Percentiles rank a stretch among this genome's conserved stretches.
phyloP scores from a whole-genome alignment of 257 asterid genomes.

The Solanum okadae region DNA sequence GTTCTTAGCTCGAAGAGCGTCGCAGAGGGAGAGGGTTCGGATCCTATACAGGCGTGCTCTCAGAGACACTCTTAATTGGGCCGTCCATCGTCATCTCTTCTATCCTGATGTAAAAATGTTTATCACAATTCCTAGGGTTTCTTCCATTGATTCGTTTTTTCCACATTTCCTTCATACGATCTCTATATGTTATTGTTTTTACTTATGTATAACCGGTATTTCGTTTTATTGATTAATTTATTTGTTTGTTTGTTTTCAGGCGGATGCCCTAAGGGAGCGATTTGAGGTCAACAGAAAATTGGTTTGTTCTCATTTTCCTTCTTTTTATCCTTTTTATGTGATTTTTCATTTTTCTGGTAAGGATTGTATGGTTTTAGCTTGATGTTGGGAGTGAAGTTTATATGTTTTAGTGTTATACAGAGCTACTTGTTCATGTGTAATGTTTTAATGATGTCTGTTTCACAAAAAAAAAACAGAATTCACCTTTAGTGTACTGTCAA shows the following conservation, averaged over 20 bases:
- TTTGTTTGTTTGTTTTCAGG: constrained; percentile 25
- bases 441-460: background rate
- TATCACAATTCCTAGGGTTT: constrained; percentile 24
- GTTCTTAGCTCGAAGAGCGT: constrained; percentile 80
- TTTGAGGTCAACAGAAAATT: constrained; percentile 69
- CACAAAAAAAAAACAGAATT: background rate
- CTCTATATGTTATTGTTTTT: background rate
- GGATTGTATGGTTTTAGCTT: background rate
- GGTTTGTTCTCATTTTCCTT: constrained; percentile 29
- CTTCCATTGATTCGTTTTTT: constrained; percentile 18
- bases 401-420: background rate
- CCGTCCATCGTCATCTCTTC: constrained; percentile 98
- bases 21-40: constrained; percentile 94
- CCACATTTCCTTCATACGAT: background rate
- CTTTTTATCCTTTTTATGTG: background rate
- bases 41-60: constrained; percentile 90
- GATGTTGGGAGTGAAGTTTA: background rate
- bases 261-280: constrained; percentile 73
- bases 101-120: constrained; percentile 55
- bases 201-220: background rate
- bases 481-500: background rate
- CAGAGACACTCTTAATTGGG: constrained; percentile 97
- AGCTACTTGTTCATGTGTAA: background rate
- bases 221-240: background rate
- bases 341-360: background rate